phyloP scores from a whole-genome alignment of 176 grass and related monocot genomes.

The Tuctoria greenei region DNA sequence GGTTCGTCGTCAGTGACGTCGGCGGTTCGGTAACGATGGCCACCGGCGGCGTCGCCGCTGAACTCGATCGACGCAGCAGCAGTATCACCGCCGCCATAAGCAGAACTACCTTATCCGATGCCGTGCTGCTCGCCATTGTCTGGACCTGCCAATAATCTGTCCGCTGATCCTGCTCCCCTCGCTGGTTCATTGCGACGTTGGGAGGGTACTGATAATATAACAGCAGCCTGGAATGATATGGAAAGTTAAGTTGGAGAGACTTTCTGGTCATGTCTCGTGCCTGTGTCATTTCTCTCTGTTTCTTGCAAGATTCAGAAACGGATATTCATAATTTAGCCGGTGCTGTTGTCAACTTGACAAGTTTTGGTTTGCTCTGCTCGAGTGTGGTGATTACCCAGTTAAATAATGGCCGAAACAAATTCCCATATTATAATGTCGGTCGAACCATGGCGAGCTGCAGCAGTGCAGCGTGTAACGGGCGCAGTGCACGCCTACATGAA shows the following conservation, averaged over 20 bases:
- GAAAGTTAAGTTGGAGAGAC: conserved; percentile 3
- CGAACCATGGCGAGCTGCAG: neutral
- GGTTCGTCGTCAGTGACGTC: neutral
- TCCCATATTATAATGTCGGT: neutral
- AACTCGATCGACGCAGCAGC: neutral
- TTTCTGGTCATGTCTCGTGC: conserved; percentile 18
- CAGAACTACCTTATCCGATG: neutral
- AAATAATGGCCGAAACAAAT: neutral
- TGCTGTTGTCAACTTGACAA: neutral
- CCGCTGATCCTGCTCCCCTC: neutral
- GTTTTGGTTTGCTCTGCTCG: neutral
- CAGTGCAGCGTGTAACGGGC: neutral
- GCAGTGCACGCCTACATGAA: neutral
- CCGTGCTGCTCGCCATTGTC: conserved; percentile 14
- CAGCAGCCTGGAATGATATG: neutral
- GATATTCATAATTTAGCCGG: neutral
- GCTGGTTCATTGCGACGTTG: neutral
- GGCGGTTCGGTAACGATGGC: neutral
- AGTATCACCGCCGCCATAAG: neutral
- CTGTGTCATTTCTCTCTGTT: conserved; percentile 11
- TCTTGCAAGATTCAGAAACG: conserved; percentile 26
- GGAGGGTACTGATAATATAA: conserved; percentile 15
- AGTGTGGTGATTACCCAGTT: neutral
- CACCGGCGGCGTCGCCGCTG: neutral
- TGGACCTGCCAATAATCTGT: neutral